Evolutionary conservation across 208 protist genomes (phyloP).

Genomic region (Crithidia sp.): DNA sequence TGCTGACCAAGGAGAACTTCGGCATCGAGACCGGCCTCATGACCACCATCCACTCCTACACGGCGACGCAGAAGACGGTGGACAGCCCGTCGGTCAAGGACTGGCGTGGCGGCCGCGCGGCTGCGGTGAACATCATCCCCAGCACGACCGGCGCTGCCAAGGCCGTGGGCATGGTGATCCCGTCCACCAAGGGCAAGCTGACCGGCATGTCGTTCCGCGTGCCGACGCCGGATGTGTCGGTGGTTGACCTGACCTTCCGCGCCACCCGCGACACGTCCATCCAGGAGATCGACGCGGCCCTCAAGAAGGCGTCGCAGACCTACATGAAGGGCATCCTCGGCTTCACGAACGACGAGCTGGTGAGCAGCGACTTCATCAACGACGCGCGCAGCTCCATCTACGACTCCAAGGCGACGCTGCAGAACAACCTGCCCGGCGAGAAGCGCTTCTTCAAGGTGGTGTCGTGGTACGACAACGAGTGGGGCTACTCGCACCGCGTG

Average conservation of each 20-base stretch:
- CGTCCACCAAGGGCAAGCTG: slow-evolving; percentile 88
- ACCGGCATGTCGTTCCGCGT: slow-evolving; percentile 99
- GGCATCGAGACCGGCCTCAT: slow-evolving; percentile 98
- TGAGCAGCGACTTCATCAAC: slow-evolving; percentile 98
- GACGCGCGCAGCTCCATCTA: slow-evolving; percentile 97
- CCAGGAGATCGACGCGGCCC: slow-evolving; percentile 87
- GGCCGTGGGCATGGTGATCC: slow-evolving; percentile 97
- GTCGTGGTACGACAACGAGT: slow-evolving; percentile 99
- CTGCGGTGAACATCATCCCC: slow-evolving; percentile 99
- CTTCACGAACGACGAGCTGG: slow-evolving; percentile 98
- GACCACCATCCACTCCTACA: slow-evolving; percentile 99
- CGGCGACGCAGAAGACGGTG: slow-evolving; percentile 98
- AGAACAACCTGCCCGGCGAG: too few species aligned
- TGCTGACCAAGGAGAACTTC: slow-evolving; percentile 96
- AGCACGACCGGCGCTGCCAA: slow-evolving; percentile 99
- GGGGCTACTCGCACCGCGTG: slow-evolving; percentile 97
- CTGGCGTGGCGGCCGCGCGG: slow-evolving; percentile 97
- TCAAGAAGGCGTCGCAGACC: slow-evolving; percentile 88
- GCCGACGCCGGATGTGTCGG: slow-evolving; percentile 98
- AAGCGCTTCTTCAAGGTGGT: slow-evolving; percentile 99
- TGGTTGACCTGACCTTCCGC: slow-evolving; percentile 98
- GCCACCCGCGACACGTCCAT: too few species aligned
- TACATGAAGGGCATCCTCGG: slow-evolving; percentile 97
- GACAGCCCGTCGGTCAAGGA: slow-evolving; percentile 98
- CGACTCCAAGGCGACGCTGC: slow-evolving; percentile 97